Percentiles rank a stretch among this genome's conserved stretches.
Conservation (phyloP, 768 basidiomycete species). For the Tubosaeta sp. region DNA sequence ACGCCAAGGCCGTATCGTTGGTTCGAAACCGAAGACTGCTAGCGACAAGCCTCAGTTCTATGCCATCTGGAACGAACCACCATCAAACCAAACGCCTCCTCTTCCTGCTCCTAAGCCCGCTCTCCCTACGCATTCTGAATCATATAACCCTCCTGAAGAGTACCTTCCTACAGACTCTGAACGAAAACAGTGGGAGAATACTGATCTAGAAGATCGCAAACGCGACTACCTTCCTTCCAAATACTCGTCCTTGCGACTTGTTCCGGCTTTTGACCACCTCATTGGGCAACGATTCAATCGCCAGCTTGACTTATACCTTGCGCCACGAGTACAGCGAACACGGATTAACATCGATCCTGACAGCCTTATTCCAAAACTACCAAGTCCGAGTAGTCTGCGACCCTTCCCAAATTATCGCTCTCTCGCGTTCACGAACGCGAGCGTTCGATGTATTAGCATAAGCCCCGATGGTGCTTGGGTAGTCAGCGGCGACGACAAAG, state of each 20-base stretch:
- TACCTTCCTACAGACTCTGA: constrained; percentile 87
- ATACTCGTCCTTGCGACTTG: constrained; percentile 77
- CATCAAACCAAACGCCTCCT: constrained; percentile 76
- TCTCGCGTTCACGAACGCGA: constrained; percentile 57
- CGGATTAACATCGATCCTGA: constrained; percentile 92
- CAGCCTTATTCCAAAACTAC: constrained; percentile 89
- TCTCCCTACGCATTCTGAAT: constrained; percentile 91
- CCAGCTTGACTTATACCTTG: constrained; percentile 94
- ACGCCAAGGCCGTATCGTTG: constrained; percentile 89
- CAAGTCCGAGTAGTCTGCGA: constrained; percentile 82
- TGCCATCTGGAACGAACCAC: constrained; percentile 81
- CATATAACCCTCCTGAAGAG: constrained; percentile 97
- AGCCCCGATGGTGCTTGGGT: constrained; percentile 92
- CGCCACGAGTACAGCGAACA: constrained; percentile 81
- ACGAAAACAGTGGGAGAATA: constrained; percentile 73
- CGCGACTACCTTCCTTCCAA: constrained; percentile 87
- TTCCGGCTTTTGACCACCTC: constrained; percentile 88
- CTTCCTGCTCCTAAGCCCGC: constrained; percentile 89
- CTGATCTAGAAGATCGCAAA: constrained; percentile 86
- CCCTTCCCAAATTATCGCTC: constrained; percentile 91
- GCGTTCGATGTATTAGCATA: constrained; percentile 70
- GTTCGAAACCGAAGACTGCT: constrained; percentile 79
- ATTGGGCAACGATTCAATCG: constrained; percentile 92
- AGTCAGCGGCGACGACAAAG: constrained; percentile 86
- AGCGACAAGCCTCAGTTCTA: constrained; percentile 68